Evolutionary conservation across 495 filamentous ascomycete species (phyloP), one percentile per base, ranked within the genome.

Genomic region (Rostrohypoxylon terebratum): DNA sequence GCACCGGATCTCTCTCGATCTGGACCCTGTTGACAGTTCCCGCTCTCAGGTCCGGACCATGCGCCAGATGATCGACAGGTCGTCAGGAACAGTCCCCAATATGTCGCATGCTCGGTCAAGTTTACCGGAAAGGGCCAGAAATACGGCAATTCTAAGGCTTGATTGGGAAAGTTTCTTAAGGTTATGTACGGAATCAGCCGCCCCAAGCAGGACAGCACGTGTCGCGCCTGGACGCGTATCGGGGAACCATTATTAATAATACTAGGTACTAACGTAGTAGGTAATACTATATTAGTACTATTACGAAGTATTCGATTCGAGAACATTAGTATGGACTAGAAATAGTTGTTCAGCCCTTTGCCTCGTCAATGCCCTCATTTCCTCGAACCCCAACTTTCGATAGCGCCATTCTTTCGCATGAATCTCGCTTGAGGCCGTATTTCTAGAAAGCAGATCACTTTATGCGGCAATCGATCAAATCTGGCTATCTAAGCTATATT

Each of bases 301-400:
- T n/a, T n/a, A n/a, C n/a, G n/a, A n/a, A n/a, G 31, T 58, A 55
- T 34, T 64, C 31, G 53, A 60, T 51, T 61, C 59, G 36, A 63
- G 42, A 57, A 54, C 23, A n/a, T n/a, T n/a, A n/a, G n/a, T n/a
- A n/a, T n/a, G 25, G 21, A 3, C 38, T 59, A 62, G 55, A 50
- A 69, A 55, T 71, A 58, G 68, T 63, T 38, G 23, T 73, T 73
- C 65, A 73, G 65, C 71, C 65, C 65, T 69, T 63, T 10, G 64
- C 64, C 70, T 68, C 6, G 70, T n/a, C 63, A 61, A 60, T 36
- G 33, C 50, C 34, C 47, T 23, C n/a, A 59, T 44, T 64, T 54
- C 25, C 50, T 64, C 34, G 21, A 67, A 60, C 55, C 54, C 42
- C 64, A 11, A 67, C 18, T 11, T 67, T 59, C 13, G 6, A 59